Evolutionary conservation across 768 basidiomycete species (phyloP).

Genomic region (Tephrocybe sp.): DNA sequence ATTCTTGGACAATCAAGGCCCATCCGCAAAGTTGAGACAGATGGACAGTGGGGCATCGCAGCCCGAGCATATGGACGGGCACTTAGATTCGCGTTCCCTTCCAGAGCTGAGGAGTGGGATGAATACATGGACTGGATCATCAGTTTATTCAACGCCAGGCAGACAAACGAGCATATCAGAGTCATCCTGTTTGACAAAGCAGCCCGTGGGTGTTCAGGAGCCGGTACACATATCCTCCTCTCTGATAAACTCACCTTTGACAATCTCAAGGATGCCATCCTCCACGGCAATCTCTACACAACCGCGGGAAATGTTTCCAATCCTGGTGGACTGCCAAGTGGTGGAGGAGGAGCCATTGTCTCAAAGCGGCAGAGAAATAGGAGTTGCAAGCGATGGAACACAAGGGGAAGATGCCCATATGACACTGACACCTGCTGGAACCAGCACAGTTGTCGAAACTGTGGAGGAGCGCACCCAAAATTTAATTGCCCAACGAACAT

Average conservation of each 20-base stretch:
- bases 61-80: neutral
- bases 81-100: neutral
- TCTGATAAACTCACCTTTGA: slow-evolving; percentile 14
- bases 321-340: neutral
- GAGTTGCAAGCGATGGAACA: slow-evolving; percentile 24
- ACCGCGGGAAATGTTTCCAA: neutral
- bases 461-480: neutral
- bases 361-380: no score
- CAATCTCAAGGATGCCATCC: neutral
- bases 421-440: no score
- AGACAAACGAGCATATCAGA: neutral
- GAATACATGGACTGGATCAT: neutral
- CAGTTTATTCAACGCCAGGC: neutral
- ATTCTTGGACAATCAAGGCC: neutral
- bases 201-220: slow-evolving; percentile 15
- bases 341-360: neutral
- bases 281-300: neutral
- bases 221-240: slow-evolving; percentile 16
- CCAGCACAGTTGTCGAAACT: neutral
- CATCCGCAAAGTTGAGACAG: neutral
- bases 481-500: neutral
- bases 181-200: slow-evolving; percentile 20
- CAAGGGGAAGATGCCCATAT: neutral
- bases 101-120: neutral
- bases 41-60: neutral